phyloP scores from a whole-genome alignment of 2,329 filamentous ascomycete genomes.

The Pseudocercospora pini-densiflorae region DNA sequence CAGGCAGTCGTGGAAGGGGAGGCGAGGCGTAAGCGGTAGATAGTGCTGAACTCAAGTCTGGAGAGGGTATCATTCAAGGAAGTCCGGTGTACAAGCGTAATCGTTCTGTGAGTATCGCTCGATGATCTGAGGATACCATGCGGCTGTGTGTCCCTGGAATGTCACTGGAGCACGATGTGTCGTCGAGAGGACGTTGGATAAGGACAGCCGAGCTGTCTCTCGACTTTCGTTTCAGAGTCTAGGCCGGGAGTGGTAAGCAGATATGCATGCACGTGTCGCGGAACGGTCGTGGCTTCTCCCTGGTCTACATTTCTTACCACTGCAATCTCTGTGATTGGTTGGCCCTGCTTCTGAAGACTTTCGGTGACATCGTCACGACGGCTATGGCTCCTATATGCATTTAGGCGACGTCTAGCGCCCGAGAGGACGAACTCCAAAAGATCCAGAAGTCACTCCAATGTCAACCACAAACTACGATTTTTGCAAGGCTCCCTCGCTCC shows the following conservation, averaged over 20 bases:
- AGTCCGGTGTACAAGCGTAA: background rate
- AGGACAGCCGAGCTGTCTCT: background rate
- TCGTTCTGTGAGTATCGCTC: background rate
- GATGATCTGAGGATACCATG: background rate
- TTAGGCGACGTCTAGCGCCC: background rate
- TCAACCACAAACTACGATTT: background rate
- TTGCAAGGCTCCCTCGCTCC: slow-evolving; percentile 2
- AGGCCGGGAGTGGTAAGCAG: background rate
- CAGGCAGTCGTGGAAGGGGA: background rate
- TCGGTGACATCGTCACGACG: background rate
- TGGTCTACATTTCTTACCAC: background rate
- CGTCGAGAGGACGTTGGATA: slow-evolving; percentile 3
- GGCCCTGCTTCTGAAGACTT: background rate
- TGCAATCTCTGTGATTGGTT: background rate
- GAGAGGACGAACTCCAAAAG: background rate
- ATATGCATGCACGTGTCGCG: background rate
- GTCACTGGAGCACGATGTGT: background rate
- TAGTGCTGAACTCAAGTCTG: background rate
- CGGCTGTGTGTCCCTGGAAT: background rate
- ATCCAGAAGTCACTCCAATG: background rate
- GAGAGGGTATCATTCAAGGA: background rate
- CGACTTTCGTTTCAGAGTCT: background rate
- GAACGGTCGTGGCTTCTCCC: background rate
- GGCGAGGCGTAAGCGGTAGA: slow-evolving; percentile 1
- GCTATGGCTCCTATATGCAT: background rate